A percentile compares a stretch with the other conserved stretches of the same genome.
phyloP scores from a whole-genome alignment of 768 basidiomycete genomes.

The Ramaria sp. region DNA sequence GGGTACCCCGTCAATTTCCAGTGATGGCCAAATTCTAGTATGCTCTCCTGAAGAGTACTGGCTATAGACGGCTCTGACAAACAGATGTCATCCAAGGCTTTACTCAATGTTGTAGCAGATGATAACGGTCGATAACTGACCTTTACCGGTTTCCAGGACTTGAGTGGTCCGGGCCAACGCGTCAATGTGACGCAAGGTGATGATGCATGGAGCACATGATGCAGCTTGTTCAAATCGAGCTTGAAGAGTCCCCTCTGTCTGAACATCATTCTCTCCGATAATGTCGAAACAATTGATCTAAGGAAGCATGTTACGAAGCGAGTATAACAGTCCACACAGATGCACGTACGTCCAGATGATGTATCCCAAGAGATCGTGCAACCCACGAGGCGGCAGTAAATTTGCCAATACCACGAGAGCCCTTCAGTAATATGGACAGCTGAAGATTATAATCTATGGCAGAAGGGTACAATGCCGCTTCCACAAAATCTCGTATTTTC shows the following conservation, averaged over 20 bases:
- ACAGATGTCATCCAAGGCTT: not conserved
- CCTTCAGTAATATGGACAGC: conserved; percentile 67
- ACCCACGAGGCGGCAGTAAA: conserved; percentile 47
- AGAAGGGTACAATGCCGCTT: conserved; percentile 45
- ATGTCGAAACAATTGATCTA: conserved; percentile 84
- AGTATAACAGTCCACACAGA: not conserved
- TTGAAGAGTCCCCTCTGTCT: conserved; percentile 62
- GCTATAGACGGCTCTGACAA: conserved; percentile 44
- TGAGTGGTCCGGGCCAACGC: conserved; percentile 67
- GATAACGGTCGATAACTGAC: conserved; percentile 21
- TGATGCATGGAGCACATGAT: conserved; percentile 72
- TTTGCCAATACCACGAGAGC: conserved; percentile 76
- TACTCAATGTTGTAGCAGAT: not conserved
- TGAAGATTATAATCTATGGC: conserved; percentile 52
- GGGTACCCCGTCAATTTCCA: conserved; percentile 60
- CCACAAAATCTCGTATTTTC: conserved; percentile 45
- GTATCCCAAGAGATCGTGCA: conserved; percentile 57
- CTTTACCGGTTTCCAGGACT: conserved; percentile 50
- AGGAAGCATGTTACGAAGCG: not conserved
- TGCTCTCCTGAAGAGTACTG: conserved; percentile 49
- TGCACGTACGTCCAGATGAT: conserved; percentile 57
- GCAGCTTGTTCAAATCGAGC: conserved; percentile 69
- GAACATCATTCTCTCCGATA: conserved; percentile 63
- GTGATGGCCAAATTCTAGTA: conserved; percentile 40
- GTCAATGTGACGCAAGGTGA: conserved; percentile 72